A percentile compares a stretch with the other conserved stretches of the same genome.
Conservation (phyloP, 208 protist genomes). For the Trypanosoma grayi region DNA sequence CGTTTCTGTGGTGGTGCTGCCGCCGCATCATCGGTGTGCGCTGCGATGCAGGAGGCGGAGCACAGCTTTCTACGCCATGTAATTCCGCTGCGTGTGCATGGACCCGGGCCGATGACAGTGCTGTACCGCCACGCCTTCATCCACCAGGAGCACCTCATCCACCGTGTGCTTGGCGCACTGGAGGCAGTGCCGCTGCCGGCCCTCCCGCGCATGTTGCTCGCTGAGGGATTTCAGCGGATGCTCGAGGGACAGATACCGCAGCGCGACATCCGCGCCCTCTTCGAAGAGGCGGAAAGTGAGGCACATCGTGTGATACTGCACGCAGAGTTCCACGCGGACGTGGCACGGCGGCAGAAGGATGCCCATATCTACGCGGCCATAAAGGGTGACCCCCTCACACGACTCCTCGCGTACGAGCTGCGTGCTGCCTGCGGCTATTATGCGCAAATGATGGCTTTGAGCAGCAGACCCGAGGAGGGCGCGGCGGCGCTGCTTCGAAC, state of each 20-base stretch:
- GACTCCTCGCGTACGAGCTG: constrained; percentile 76
- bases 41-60: constrained; percentile 1
- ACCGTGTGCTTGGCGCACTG: constrained; percentile 47
- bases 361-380: constrained; percentile 40
- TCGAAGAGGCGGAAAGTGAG: constrained; percentile 71
- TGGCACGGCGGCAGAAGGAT: neutral
- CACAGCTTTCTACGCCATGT: constrained; percentile 70
- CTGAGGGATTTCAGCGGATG: constrained; percentile 77
- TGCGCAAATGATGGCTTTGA: constrained; percentile 52
- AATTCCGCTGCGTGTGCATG: constrained; percentile 68
- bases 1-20: neutral
- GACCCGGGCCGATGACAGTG: constrained; percentile 42
- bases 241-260: constrained; percentile 64
- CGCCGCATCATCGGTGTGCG: neutral
- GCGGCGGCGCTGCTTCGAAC: constrained; percentile 59
- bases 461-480: constrained; percentile 33
- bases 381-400: constrained; percentile 43
- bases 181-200: constrained; percentile 72
- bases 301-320: constrained; percentile 51
- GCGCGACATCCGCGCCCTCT: constrained; percentile 72
- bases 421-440: constrained; percentile 69
- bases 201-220: constrained; percentile 76
- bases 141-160: constrained; percentile 60
- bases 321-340: constrained; percentile 17
- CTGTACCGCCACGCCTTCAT: constrained; percentile 76